A percentile compares a stretch with the other conserved stretches of the same genome.
These are phyloP conservation scores for Jamesozyma hellenica DNA, from an alignment of 805 yeast genomes.

Conservation along the genomic window DNA sequence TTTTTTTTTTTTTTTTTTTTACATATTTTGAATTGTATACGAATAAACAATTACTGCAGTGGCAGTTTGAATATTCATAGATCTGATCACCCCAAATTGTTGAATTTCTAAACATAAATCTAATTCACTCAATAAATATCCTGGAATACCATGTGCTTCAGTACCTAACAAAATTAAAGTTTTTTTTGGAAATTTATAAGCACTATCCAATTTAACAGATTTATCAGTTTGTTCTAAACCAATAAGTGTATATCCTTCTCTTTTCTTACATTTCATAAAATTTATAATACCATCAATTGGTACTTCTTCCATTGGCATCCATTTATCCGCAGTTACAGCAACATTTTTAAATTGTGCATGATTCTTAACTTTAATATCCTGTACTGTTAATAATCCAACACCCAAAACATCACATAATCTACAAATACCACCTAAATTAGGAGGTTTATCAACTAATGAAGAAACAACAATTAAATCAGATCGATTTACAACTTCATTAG, in stretches of 20 bases:
- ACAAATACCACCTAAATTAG: conserved; percentile 90
- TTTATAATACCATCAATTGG: conserved; percentile 40
- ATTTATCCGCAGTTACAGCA: conserved; percentile 86
- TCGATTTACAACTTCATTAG: conserved; percentile 40
- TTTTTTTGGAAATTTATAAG: conserved; percentile 66
- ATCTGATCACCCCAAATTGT: conserved; percentile 83
- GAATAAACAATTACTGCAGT: conserved; percentile 92
- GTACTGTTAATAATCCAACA: conserved; percentile 68
- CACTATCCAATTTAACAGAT: conserved; percentile 57
- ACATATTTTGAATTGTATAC: conserved; percentile 43
- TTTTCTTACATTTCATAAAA: conserved; percentile 50
- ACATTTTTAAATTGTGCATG: conserved; percentile 72
- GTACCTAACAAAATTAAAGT: conserved; percentile 72
- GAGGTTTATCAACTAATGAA: conserved; percentile 84
- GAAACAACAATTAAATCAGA: conserved; percentile 87
- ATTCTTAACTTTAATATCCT: conserved; percentile 53
- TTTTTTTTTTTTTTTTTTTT: no score
- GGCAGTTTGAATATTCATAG: conserved; percentile 96
- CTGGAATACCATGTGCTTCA: conserved; percentile 88
- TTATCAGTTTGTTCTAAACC: conserved; percentile 91
- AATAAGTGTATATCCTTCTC: conserved; percentile 76
- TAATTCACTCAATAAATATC: conserved; percentile 66
- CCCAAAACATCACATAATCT: conserved; percentile 88
- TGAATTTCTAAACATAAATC: conserved; percentile 86
- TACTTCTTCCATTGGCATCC: conserved; percentile 92